Percentiles rank a stretch among this genome's conserved stretches.
Conservation (phyloP, 345 rosid genomes). For the Eucalyptus curtisii region DNA sequence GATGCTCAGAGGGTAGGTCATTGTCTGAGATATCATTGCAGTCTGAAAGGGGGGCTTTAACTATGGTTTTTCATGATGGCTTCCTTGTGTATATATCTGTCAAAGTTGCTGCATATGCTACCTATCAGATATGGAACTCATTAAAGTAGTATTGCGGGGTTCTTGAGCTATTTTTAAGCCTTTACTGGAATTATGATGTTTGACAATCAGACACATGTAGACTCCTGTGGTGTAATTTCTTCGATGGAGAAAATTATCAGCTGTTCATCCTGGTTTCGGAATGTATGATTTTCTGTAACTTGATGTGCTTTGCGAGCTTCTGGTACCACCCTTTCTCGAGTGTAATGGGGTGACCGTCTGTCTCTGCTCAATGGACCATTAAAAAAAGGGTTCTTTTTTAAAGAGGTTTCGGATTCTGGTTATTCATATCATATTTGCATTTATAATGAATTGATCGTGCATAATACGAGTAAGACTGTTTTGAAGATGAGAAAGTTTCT, state of each 20-base stretch:
- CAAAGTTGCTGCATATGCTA: background rate
- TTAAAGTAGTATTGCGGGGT: background rate
- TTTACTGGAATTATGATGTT: background rate
- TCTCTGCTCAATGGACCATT: background rate
- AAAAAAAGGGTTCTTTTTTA: background rate
- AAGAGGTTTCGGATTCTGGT: background rate
- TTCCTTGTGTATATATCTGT: background rate
- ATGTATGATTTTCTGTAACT: background rate
- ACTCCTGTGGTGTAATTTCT: background rate
- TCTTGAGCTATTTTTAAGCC: background rate
- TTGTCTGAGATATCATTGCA: background rate
- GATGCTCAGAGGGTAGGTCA: slow-evolving; percentile 28
- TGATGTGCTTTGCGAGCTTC: background rate
- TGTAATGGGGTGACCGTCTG: background rate
- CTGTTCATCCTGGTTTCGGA: background rate
- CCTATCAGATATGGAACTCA: background rate
- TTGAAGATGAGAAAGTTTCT: background rate
- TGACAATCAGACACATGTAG: background rate
- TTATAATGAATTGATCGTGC: background rate
- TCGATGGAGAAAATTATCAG: background rate
- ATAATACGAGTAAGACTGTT: background rate
- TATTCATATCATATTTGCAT: background rate
- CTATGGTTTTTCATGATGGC: background rate
- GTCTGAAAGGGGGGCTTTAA: background rate
- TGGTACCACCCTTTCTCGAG: background rate